Conservation (phyloP, 352 stramenopile genomes). For the Globisporangium apiculatum region DNA sequence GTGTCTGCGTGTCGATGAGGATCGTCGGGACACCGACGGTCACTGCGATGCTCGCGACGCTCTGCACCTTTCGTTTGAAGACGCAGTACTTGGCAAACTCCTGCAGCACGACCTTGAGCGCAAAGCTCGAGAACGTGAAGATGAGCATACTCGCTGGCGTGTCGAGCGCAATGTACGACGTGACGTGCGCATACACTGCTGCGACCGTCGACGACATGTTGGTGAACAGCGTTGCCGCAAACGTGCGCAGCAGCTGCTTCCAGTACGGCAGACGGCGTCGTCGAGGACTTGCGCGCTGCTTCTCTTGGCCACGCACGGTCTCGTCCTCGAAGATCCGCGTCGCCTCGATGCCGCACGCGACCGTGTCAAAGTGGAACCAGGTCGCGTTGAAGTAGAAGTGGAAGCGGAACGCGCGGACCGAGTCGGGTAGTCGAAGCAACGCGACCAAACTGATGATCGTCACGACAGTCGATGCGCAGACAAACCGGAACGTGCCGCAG, state of each 20-base stretch:
- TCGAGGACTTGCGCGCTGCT: neutral
- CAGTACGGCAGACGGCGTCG: neutral
- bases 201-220: neutral
- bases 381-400: constrained; percentile 4
- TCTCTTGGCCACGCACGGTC: neutral
- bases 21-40: constrained; percentile 25
- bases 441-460: neutral
- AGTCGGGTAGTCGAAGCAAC: neutral
- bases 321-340: neutral
- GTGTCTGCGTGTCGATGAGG: constrained; percentile 32
- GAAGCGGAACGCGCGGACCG: neutral
- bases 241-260: constrained; percentile 4
- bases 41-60: constrained; percentile 10
- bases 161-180: neutral
- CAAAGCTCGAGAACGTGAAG: constrained; percentile 10
- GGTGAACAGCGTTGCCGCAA: neutral
- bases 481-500: neutral
- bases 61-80: constrained; percentile 7
- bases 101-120: constrained; percentile 14
- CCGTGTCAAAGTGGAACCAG: constrained; percentile 2
- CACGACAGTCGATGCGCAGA: neutral
- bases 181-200: constrained; percentile 6
- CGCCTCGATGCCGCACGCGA: neutral
- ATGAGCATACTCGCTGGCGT: neutral
- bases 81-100: constrained; percentile 10